A percentile compares a stretch with the other conserved stretches of the same genome.
Conservation (phyloP, 2,329 filamentous ascomycete genomes). For the Colletotrichum agaves region DNA sequence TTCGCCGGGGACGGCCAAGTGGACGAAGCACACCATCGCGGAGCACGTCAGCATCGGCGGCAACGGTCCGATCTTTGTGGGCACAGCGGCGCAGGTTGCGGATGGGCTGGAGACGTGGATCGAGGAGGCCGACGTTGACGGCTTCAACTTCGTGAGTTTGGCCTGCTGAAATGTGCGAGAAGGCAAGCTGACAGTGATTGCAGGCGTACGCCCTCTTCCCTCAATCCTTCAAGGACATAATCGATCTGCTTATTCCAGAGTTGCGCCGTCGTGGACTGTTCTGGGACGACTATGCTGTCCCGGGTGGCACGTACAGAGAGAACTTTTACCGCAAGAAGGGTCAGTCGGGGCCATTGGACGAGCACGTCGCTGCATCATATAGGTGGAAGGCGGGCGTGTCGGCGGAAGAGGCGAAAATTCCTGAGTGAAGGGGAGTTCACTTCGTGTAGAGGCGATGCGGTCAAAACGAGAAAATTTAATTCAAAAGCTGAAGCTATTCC, state of each 20-base stretch:
- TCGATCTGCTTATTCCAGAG: conserved; percentile 73
- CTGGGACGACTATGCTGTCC: conserved; percentile 63
- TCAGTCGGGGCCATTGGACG: conserved; percentile 59
- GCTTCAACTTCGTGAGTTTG: conserved; percentile 73
- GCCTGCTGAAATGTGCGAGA: not conserved
- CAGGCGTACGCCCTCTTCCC: conserved; percentile 74
- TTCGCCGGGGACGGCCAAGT: conserved; percentile 70
- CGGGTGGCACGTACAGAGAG: conserved; percentile 69
- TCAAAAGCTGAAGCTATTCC: conserved; percentile 20
- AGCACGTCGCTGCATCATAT: conserved; percentile 64
- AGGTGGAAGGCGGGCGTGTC: conserved; percentile 50
- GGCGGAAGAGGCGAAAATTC: conserved; percentile 45
- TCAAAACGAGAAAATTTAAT: not conserved
- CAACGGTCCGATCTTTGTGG: conserved; percentile 71
- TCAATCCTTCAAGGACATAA: conserved; percentile 74
- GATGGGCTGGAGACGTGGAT: conserved; percentile 77
- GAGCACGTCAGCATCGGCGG: conserved; percentile 76
- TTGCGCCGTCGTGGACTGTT: conserved; percentile 68
- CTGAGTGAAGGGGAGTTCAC: not conserved
- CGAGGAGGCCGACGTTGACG: conserved; percentile 75
- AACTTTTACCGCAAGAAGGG: conserved; percentile 66
- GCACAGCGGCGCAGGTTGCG: conserved; percentile 72
- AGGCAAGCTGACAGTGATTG: not conserved
- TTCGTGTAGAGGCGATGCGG: no score
- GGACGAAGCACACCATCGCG: conserved; percentile 78